phyloP scores from a whole-genome alignment of 169 alveolate genomes.

The Plasmodium adleri region DNA sequence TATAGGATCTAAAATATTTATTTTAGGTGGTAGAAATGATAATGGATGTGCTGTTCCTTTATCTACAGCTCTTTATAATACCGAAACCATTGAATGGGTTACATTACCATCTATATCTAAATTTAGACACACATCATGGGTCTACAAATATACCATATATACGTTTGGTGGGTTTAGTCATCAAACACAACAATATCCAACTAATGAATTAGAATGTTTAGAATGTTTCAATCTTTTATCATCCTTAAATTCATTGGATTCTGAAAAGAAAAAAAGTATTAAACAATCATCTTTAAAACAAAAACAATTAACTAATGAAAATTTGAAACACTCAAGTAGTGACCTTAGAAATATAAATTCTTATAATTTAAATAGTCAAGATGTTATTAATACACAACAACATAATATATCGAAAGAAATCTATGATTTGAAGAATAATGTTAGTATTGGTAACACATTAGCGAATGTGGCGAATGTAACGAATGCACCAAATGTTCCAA shows the following conservation, averaged over 20 bases:
- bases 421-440: conserved; percentile 6
- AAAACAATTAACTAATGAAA: conserved; percentile 32
- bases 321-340: background rate
- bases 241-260: conserved; percentile 30
- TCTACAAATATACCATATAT: conserved; percentile 89
- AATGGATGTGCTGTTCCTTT: conserved; percentile 89
- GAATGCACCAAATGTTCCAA: background rate
- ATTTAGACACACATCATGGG: conserved; percentile 95
- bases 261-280: conserved; percentile 44
- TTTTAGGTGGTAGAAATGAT: conserved; percentile 98
- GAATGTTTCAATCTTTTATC: conserved; percentile 81
- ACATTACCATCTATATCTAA: conserved; percentile 92
- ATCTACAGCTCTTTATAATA: conserved; percentile 94
- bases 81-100: conserved; percentile 96
- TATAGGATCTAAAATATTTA: conserved; percentile 92
- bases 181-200: conserved; percentile 95
- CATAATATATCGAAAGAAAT: conserved; percentile 13
- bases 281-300: conserved; percentile 69
- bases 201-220: conserved; percentile 86
- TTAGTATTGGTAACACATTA: conserved; percentile 1
- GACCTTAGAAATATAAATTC: conserved; percentile 27
- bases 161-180: conserved; percentile 97
- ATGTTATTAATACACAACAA: conserved; percentile 32
- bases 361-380: conserved; percentile 43
- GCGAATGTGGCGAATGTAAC: background rate